Conservation (phyloP, 2,329 filamentous ascomycete species). For the Byssochlamys sp. region DNA sequence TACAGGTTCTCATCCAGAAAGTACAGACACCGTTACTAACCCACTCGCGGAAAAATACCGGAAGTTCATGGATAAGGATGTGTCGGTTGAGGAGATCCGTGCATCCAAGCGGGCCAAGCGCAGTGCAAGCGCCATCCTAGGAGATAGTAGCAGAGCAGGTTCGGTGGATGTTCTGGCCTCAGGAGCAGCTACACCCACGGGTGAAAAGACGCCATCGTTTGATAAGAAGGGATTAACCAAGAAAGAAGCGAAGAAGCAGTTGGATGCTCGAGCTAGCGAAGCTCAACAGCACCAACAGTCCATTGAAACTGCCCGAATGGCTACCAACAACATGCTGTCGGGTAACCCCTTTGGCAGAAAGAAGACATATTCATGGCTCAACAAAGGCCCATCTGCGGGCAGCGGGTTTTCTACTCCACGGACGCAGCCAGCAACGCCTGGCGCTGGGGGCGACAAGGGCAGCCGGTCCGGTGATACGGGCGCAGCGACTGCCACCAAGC, state of each 20-base stretch:
- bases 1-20: slow-evolving; percentile 29
- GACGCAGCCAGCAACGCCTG: slow-evolving; percentile 19
- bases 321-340: slow-evolving; percentile 52
- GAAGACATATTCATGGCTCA: slow-evolving; percentile 42
- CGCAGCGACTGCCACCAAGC: slow-evolving; percentile 42
- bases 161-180: slow-evolving; percentile 53
- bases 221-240: slow-evolving; percentile 65
- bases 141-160: slow-evolving; percentile 44
- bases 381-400: slow-evolving; percentile 24
- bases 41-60: slow-evolving; percentile 46
- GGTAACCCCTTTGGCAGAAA: slow-evolving; percentile 41
- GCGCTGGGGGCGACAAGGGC: slow-evolving; percentile 21
- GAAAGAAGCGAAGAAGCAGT: slow-evolving; percentile 72
- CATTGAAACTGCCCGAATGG: slow-evolving; percentile 71
- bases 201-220: slow-evolving; percentile 48
- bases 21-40: slow-evolving; percentile 33
- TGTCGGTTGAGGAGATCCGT: slow-evolving; percentile 62
- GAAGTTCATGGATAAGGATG: slow-evolving; percentile 55
- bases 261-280: slow-evolving; percentile 64
- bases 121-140: slow-evolving; percentile 44
- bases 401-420: slow-evolving; percentile 32
- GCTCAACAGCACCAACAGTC: slow-evolving; percentile 70
- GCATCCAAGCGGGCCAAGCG: slow-evolving; percentile 58
- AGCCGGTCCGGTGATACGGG: slow-evolving; percentile 18
- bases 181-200: slow-evolving; percentile 42